Conservation (phyloP, 2,329 filamentous ascomycete species). For the Diaporthe helianthi region DNA sequence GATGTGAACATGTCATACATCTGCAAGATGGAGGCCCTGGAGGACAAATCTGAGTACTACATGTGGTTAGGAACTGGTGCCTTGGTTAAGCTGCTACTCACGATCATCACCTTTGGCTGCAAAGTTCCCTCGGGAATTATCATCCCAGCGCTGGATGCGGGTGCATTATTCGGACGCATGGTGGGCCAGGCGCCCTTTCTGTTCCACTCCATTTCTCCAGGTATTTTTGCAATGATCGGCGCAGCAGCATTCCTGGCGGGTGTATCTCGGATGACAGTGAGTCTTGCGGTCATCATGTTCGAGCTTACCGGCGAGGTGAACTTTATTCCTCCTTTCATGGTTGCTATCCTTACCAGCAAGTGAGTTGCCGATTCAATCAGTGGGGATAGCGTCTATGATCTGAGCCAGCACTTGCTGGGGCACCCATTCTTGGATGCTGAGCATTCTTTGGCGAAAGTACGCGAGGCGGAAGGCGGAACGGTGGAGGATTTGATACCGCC, state of each 20-base stretch:
- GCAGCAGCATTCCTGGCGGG: slow-evolving; percentile 65
- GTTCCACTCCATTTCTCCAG: slow-evolving; percentile 54
- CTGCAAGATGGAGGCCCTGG: slow-evolving; percentile 54
- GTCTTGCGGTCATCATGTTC: slow-evolving; percentile 66
- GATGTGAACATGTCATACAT: slow-evolving; percentile 43
- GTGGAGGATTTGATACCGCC: slow-evolving; percentile 60
- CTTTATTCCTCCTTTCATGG: slow-evolving; percentile 64
- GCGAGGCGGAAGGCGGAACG: slow-evolving; percentile 40
- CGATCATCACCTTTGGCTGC: slow-evolving; percentile 64
- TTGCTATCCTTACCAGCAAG: slow-evolving; percentile 65
- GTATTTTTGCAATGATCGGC: slow-evolving; percentile 68
- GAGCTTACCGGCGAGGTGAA: slow-evolving; percentile 65
- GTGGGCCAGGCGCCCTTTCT: slow-evolving; percentile 46
- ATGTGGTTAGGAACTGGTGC: slow-evolving; percentile 60
- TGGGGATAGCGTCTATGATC: slow-evolving; percentile 62
- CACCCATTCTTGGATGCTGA: slow-evolving; percentile 65
- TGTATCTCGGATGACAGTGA: slow-evolving; percentile 50
- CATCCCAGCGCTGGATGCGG: slow-evolving; percentile 64
- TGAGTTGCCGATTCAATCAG: slow-evolving; percentile 64
- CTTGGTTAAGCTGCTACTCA: slow-evolving; percentile 61
- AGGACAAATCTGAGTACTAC: slow-evolving; percentile 51
- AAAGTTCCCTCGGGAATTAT: slow-evolving; percentile 68
- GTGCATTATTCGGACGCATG: slow-evolving; percentile 64
- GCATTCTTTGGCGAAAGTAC: slow-evolving; percentile 47
- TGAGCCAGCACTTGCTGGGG: slow-evolving; percentile 64